Percentiles rank a stretch among this genome's conserved stretches.
phyloP scores from a whole-genome alignment of 2,329 filamentous ascomycete species.

The Helotiales sp. region DNA sequence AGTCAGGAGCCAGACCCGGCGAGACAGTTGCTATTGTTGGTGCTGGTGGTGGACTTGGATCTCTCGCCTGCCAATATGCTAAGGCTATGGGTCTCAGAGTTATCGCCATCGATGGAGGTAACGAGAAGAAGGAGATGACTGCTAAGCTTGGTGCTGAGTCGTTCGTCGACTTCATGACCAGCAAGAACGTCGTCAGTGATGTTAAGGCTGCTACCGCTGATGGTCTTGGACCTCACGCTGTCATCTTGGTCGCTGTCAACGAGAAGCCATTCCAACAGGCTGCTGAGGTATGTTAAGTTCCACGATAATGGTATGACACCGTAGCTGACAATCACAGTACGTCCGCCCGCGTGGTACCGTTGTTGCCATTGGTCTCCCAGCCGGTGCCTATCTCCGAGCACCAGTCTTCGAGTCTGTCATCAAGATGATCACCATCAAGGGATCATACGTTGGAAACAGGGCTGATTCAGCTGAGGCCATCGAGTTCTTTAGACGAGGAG shows the following conservation, averaged over 20 bases:
- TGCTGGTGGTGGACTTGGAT: conserved; percentile 82
- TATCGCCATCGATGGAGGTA: conserved; percentile 83
- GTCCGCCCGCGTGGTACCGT: conserved; percentile 82
- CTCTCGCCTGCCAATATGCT: conserved; percentile 83
- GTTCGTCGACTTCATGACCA: conserved; percentile 81
- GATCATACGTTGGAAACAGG: conserved; percentile 91
- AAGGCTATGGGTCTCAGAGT: conserved; percentile 85
- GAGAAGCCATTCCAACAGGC: conserved; percentile 98
- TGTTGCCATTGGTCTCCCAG: conserved; percentile 87
- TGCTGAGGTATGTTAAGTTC: conserved; percentile 50
- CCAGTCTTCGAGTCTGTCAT: conserved; percentile 90
- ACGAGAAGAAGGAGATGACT: conserved; percentile 77
- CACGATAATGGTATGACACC: neutral
- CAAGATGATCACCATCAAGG: conserved; percentile 90
- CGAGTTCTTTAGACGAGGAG: conserved; percentile 83
- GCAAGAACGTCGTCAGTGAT: conserved; percentile 79
- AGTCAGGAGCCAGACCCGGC: conserved; percentile 74
- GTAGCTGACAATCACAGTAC: conserved; percentile 54
- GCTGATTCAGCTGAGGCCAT: conserved; percentile 87
- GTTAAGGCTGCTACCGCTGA: conserved; percentile 82
- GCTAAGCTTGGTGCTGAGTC: conserved; percentile 70
- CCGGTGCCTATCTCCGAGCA: conserved; percentile 77
- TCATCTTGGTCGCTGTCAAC: conserved; percentile 81
- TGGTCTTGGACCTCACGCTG: conserved; percentile 84
- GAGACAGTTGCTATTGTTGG: conserved; percentile 85